Evolutionary conservation across 805 yeast species (phyloP).

Genomic region (Saturnispora galanensis): DNA sequence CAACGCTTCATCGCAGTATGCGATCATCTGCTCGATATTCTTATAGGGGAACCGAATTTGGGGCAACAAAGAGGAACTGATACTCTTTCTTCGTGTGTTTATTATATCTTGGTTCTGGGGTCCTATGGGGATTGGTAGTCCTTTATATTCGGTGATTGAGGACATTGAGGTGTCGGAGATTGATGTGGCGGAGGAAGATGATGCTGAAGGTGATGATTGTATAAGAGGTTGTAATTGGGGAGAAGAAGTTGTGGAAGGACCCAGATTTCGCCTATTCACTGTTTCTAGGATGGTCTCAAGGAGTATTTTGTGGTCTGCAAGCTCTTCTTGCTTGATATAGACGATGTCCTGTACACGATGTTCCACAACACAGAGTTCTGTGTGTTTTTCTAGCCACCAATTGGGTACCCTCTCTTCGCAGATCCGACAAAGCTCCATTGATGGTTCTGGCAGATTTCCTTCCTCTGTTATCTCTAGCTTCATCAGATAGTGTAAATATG

Average conservation of each 20-base stretch:
- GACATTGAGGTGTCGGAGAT: conserved; percentile 7
- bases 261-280: conserved; percentile 16
- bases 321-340: conserved; percentile 61
- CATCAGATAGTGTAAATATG: conserved; percentile 56
- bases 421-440: conserved; percentile 75
- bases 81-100: conserved; percentile 28
- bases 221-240: conserved; percentile 9
- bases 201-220: conserved; percentile 4
- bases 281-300: conserved; percentile 37
- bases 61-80: conserved; percentile 31
- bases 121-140: conserved; percentile 34
- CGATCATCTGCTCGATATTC: conserved; percentile 45
- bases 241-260: too few species aligned
- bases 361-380: conserved; percentile 77
- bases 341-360: conserved; percentile 74
- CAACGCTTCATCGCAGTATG: conserved; percentile 67
- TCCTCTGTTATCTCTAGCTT: conserved; percentile 58
- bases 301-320: conserved; percentile 57
- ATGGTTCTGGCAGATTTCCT: conserved; percentile 64
- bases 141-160: conserved; percentile 43
- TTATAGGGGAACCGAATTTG: conserved; percentile 51
- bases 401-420: conserved; percentile 88
- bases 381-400: conserved; percentile 94
- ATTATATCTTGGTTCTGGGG: conserved; percentile 12
- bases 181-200: conserved; percentile 19